These are phyloP conservation scores for Hypericum androsaemum DNA, from an alignment of 345 rosid genomes.

Conservation along the genomic window DNA sequence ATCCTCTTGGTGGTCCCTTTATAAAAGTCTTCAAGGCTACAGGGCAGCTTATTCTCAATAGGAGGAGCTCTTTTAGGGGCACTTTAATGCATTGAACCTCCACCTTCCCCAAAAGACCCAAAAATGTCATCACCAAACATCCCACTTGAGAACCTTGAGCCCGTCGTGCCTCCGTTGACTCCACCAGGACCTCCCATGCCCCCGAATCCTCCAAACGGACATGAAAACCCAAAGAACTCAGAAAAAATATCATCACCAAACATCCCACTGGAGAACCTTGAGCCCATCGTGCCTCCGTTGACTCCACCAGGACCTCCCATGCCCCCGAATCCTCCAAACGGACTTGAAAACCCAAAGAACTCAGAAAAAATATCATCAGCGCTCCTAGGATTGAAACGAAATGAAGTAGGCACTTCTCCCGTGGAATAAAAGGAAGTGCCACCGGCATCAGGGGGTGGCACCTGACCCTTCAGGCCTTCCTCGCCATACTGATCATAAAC, in stretches of 20 bases:
- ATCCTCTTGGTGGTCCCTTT: slow-evolving; percentile 9
- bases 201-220: not conserved
- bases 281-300: not conserved
- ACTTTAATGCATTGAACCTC: slow-evolving; percentile 7
- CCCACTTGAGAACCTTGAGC: slow-evolving; percentile 6
- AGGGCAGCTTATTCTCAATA: slow-evolving; percentile 8
- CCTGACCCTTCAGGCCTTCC: slow-evolving; percentile 10
- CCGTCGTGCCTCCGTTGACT: not conserved
- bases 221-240: slow-evolving; percentile 3
- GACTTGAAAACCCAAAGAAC: slow-evolving; percentile 3
- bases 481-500: slow-evolving; percentile 9
- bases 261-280: slow-evolving; percentile 7
- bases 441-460: slow-evolving; percentile 7
- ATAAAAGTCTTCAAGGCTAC: slow-evolving; percentile 12
- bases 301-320: slow-evolving; percentile 4
- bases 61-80: slow-evolving; percentile 10
- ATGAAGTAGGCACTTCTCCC: not conserved
- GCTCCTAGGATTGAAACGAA: slow-evolving; percentile 7
- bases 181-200: slow-evolving; percentile 4
- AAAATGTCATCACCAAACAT: slow-evolving; percentile 9
- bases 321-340: not conserved
- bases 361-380: slow-evolving; percentile 9
- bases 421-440: not conserved
- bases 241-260: slow-evolving; percentile 9
- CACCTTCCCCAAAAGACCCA: slow-evolving; percentile 1